These are phyloP conservation scores for Castanospermum australe DNA, from an alignment of 306 rosid species.

Conservation along the genomic window DNA sequence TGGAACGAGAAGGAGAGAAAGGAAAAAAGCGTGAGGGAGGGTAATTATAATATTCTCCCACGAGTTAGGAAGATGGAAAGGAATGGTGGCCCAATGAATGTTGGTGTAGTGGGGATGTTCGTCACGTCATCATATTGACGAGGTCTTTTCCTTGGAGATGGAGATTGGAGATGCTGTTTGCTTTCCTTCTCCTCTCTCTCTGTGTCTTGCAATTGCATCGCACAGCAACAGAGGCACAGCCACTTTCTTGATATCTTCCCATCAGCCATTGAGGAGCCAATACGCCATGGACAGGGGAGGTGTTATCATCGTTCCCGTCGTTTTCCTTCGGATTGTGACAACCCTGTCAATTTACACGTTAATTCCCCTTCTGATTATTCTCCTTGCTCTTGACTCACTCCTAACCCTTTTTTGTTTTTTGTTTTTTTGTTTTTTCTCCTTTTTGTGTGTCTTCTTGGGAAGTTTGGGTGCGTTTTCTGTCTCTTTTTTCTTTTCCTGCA, in stretches of 20 bases:
- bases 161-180: background rate
- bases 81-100: conserved; percentile 47
- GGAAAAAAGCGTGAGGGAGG: conserved; percentile 4
- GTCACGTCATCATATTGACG: conserved; percentile 59
- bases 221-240: background rate
- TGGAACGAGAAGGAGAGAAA: too few species aligned
- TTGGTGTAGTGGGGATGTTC: conserved; percentile 46
- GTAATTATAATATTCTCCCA: conserved; percentile 44
- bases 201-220: background rate
- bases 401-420: too few species aligned
- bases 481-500: too few species aligned
- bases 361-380: too few species aligned
- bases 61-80: conserved; percentile 65
- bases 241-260: background rate
- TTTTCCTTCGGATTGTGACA: conserved; percentile 12
- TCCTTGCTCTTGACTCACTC: too few species aligned
- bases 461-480: too few species aligned
- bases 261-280: background rate
- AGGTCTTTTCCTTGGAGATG: conserved; percentile 40
- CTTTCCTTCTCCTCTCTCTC: background rate
- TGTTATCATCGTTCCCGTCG: background rate
- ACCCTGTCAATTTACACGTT: background rate
- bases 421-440: too few species aligned
- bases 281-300: background rate
- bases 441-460: too few species aligned